Evolutionary conservation across 2,329 filamentous ascomycete species (phyloP).

Genomic region (Verruconis gallopava): DNA sequence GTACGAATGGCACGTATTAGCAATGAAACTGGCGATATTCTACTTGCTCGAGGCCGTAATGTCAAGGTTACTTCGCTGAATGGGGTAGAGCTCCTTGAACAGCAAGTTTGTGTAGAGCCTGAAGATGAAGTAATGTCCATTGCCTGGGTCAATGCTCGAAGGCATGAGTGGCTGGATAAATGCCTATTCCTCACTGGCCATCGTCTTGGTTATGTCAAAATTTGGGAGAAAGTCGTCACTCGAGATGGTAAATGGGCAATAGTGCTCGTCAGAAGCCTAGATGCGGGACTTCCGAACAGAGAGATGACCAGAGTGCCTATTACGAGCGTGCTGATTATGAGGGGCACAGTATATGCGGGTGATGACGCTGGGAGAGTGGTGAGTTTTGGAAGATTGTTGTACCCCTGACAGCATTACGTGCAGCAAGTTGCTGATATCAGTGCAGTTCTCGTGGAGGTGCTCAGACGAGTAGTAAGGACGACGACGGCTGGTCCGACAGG

Average conservation of each 20-base stretch:
- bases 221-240: conserved; percentile 33
- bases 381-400: conserved; percentile 29
- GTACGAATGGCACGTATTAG: conserved; percentile 72
- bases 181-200: conserved; percentile 85
- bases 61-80: conserved; percentile 79
- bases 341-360: conserved; percentile 77
- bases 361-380: conserved; percentile 89
- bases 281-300: conserved; percentile 60
- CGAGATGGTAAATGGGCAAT: conserved; percentile 54
- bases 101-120: conserved; percentile 58
- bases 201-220: conserved; percentile 55
- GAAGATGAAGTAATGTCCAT: conserved; percentile 72
- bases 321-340: conserved; percentile 74
- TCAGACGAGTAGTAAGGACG: not conserved
- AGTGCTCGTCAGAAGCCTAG: conserved; percentile 66
- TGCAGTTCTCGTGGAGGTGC: not conserved
- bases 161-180: conserved; percentile 83
- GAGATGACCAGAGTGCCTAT: conserved; percentile 56
- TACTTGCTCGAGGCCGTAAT: conserved; percentile 65
- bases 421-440: not conserved
- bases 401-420: not conserved
- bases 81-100: conserved; percentile 66
- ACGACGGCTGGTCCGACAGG: too few species aligned
- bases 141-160: conserved; percentile 83
- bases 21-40: conserved; percentile 79